A percentile compares a stretch with the other conserved stretches of the same genome.
phyloP scores from a whole-genome alignment of 768 basidiomycete species.

The Tricholoma matsutake region DNA sequence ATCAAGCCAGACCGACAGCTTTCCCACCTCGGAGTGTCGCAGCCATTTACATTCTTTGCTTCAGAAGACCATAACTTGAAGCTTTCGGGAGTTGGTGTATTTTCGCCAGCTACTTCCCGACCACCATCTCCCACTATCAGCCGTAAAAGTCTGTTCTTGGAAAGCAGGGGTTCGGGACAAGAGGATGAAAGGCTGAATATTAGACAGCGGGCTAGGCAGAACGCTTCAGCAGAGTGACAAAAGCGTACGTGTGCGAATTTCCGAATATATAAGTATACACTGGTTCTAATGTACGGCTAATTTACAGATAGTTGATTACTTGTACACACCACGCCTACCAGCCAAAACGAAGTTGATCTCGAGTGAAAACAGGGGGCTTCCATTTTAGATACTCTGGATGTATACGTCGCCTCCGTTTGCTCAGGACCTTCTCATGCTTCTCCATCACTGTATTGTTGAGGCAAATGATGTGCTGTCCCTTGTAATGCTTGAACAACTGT shows the following conservation, averaged over 20 bases:
- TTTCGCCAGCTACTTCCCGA: slow-evolving; percentile 67
- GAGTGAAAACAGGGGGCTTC: slow-evolving; percentile 94
- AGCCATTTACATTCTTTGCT: slow-evolving; percentile 48
- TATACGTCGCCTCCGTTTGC: slow-evolving; percentile 77
- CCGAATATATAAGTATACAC: neutral
- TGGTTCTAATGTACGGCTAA: neutral
- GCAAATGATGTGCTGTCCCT: slow-evolving; percentile 91
- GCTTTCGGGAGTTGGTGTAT: slow-evolving; percentile 68
- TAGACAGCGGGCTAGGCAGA: slow-evolving; percentile 14
- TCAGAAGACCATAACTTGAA: slow-evolving; percentile 47
- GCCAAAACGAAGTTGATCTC: slow-evolving; percentile 83
- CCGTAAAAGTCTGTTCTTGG: slow-evolving; percentile 29
- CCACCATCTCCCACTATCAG: slow-evolving; percentile 63
- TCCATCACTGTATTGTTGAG: slow-evolving; percentile 89
- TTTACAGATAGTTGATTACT: neutral
- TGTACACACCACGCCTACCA: slow-evolving; percentile 28
- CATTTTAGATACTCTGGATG: slow-evolving; percentile 79
- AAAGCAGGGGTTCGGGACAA: slow-evolving; percentile 13
- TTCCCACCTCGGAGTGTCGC: slow-evolving; percentile 18
- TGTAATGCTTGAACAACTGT: slow-evolving; percentile 94
- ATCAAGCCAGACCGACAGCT: neutral
- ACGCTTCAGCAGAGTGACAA: neutral
- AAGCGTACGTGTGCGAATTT: neutral
- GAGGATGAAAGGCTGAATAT: slow-evolving; percentile 16
- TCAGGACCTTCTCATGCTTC: slow-evolving; percentile 80